Evolutionary conservation across 1,284 basidiomycete genomes (phyloP), one percentile per base, ranked within the genome.

Genomic region (Cutaneotrichosporon cutaneum): DNA sequence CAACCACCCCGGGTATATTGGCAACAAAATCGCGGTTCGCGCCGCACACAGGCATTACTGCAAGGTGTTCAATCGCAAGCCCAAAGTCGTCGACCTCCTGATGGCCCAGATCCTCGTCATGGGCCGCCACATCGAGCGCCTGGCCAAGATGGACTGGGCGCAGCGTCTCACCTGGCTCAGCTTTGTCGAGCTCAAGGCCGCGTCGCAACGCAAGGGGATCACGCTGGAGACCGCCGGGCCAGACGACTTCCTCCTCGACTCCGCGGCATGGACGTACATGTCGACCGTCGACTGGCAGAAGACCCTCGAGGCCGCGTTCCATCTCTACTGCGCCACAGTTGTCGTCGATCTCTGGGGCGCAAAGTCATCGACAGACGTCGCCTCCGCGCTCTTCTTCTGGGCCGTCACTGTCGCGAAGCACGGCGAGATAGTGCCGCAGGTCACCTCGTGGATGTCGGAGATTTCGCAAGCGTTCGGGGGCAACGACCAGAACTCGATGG

Each of bases 261-360:
- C 47, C 7, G 54, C 44, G 3, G 42, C 44, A 3, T 67, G 65
- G 65, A 26, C 35, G 1, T 62, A 56, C 45, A 57, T 67, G 26
- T n/a, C 45, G 13, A 35, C 16, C 13, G 53, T 67, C 14, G 55
- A 70, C 22, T 75, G 71, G 70, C 55, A 63, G 22, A 27, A 60
- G n/a, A 65, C 65, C 0, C 48, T 76, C 8, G 61, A 62, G 4
- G 54, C 59, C 16, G 68, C 67, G 0, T 68, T 67, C 55, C 56
- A 68, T 4, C 63, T 76, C 6, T 74, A 68, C 45, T 65, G 66
- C 18, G 68, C 72, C n/a, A 69, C 70, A 42, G 63, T 71, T 55
- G 69, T 68, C 9, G 68, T 73, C 33, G 45, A 50, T 4, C 58
- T 76, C 0, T 75, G 70, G 70, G 60, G 63, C 4, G 50, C 35